Percentiles rank a stretch among this genome's conserved stretches.
These are phyloP conservation scores for Lactarius evosmus DNA, from an alignment of 768 basidiomycete genomes.

Conservation along the genomic window DNA sequence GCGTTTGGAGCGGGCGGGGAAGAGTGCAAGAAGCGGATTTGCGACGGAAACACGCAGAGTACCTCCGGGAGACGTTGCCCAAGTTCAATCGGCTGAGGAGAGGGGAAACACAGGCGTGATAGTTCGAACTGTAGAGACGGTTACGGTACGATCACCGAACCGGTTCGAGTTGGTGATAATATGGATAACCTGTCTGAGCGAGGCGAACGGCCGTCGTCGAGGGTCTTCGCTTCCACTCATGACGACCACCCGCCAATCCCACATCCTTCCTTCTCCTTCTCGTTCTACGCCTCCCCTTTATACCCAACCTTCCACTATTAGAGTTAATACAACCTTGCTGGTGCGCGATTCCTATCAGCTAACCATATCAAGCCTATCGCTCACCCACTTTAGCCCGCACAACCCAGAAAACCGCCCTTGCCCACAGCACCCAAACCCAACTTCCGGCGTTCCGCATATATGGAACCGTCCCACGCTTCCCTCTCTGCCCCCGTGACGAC, in stretches of 20 bases:
- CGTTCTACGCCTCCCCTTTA: slow-evolving; percentile 15
- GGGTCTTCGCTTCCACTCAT: neutral
- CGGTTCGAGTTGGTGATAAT: neutral
- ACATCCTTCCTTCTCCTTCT: slow-evolving; percentile 45
- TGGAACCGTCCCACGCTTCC: slow-evolving; percentile 7
- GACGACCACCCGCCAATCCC: slow-evolving; percentile 36
- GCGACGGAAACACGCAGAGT: slow-evolving; percentile 85
- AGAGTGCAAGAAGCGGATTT: slow-evolving; percentile 80
- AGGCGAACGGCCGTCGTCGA: neutral
- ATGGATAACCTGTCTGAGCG: neutral
- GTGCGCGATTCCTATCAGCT: slow-evolving; percentile 9
- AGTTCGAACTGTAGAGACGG: neutral
- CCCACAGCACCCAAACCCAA: slow-evolving; percentile 47
- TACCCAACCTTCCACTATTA: slow-evolving; percentile 3
- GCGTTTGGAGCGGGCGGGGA: slow-evolving; percentile 84
- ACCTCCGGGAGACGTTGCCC: slow-evolving; percentile 86
- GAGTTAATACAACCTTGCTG: slow-evolving; percentile 8
- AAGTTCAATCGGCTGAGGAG: slow-evolving; percentile 72
- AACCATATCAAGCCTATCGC: slow-evolving; percentile 11
- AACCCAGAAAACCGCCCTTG: slow-evolving; percentile 41
- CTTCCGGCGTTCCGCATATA: slow-evolving; percentile 38
- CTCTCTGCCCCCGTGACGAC: slow-evolving; percentile 11
- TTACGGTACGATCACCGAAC: neutral
- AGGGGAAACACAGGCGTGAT: slow-evolving; percentile 25
- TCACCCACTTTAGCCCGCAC: slow-evolving; percentile 1